A percentile compares a stretch with the other conserved stretches of the same genome.
Conservation (phyloP, 2,329 filamentous ascomycete species). For the Coniella vitis region DNA sequence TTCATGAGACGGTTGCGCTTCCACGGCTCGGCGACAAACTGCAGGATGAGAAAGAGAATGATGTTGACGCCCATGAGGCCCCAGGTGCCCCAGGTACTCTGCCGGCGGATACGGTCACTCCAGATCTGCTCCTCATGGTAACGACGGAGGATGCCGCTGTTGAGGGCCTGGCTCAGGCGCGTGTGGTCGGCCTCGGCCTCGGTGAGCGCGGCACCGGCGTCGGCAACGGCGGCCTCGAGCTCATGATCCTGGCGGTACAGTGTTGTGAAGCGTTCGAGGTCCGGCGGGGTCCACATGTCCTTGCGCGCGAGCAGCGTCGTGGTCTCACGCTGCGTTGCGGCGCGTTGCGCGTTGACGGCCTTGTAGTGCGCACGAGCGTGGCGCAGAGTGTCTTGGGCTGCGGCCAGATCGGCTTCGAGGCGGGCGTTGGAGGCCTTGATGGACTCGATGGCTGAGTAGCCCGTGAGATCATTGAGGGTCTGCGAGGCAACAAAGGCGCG, state of each 20-base stretch:
- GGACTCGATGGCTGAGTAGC: slow-evolving; percentile 84
- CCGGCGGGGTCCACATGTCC: slow-evolving; percentile 78
- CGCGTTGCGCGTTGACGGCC: slow-evolving; percentile 73
- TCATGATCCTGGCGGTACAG: slow-evolving; percentile 89
- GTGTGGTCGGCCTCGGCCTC: slow-evolving; percentile 75
- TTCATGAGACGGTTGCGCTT: slow-evolving; percentile 71
- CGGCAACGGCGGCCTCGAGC: slow-evolving; percentile 76
- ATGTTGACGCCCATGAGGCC: slow-evolving; percentile 97
- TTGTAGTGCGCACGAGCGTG: slow-evolving; percentile 71
- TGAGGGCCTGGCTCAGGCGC: slow-evolving; percentile 67
- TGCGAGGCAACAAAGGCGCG: slow-evolving; percentile 81
- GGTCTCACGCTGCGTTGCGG: slow-evolving; percentile 89
- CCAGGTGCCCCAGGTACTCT: slow-evolving; percentile 98
- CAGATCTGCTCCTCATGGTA: slow-evolving; percentile 99
- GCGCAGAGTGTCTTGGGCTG: slow-evolving; percentile 60
- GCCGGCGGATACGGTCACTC: slow-evolving; percentile 93
- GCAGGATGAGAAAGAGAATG: slow-evolving; percentile 74
- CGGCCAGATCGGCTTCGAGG: slow-evolving; percentile 53
- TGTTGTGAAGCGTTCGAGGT: slow-evolving; percentile 90
- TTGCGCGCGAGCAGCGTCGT: slow-evolving; percentile 91
- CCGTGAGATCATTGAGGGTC: slow-evolving; percentile 87
- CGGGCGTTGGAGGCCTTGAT: slow-evolving; percentile 71
- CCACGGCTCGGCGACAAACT: slow-evolving; percentile 92
- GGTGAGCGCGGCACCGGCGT: slow-evolving; percentile 64
- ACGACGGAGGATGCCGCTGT: slow-evolving; percentile 75